phyloP scores from a whole-genome alignment of 2,329 filamentous ascomycete species.

The Talaromyces verruculosus region DNA sequence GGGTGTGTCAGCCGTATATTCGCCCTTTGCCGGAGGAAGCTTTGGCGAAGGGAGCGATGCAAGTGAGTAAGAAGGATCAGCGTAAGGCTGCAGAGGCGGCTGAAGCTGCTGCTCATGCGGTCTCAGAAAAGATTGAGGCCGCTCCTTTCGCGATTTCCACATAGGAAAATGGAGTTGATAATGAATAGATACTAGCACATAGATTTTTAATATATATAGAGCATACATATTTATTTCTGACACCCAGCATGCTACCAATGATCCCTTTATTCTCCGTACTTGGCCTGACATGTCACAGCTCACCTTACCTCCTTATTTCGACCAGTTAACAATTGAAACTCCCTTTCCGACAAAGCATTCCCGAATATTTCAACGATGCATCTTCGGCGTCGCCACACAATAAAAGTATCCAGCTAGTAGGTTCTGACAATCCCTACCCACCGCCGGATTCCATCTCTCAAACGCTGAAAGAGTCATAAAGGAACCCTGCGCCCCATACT shows the following conservation, averaged over 20 bases:
- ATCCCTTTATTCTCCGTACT: background rate
- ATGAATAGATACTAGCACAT: background rate
- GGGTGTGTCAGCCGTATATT: constrained; percentile 85
- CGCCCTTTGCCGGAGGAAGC: constrained; percentile 86
- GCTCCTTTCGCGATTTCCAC: background rate
- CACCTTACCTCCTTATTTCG: background rate
- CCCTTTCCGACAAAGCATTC: background rate
- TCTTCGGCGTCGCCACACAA: constrained; percentile 25
- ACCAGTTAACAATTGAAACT: background rate
- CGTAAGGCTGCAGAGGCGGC: constrained; percentile 2
- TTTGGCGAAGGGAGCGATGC: constrained; percentile 74
- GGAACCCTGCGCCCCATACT: constrained; percentile 14
- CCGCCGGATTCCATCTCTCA: constrained; percentile 27
- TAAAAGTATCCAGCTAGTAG: constrained; percentile 28
- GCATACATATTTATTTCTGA: background rate
- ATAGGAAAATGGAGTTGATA: background rate
- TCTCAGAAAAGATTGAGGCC: background rate
- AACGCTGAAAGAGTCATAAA: constrained; percentile 23
- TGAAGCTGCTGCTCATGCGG: background rate
- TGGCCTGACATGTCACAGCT: background rate
- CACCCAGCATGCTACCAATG: background rate
- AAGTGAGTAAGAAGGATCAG: constrained; percentile 65
- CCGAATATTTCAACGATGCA: background rate
- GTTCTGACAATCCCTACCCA: constrained; percentile 24
- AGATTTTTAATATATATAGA: background rate